Evolutionary conservation across 306 rosid species (phyloP), one percentile per base, ranked within the genome.

Genomic region (Vigna reflexopilosa): DNA sequence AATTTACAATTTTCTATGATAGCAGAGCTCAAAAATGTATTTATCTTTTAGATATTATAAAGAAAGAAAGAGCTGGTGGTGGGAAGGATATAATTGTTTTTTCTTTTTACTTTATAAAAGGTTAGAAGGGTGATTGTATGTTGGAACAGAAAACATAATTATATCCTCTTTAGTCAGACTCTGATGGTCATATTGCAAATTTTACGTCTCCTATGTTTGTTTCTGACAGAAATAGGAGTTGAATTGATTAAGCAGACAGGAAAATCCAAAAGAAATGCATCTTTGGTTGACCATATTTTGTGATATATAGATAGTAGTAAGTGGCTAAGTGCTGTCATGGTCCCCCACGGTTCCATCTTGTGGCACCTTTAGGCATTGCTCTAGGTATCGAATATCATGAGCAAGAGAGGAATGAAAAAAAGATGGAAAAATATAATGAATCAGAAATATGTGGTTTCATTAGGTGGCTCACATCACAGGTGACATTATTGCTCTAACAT

Each of bases 401-500:
- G 68, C 90, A 57, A 80, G 44, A 65, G 80, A 80, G 80, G 67
- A 5, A 5, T 1, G 47, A 67, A 67, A 65, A 64, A 72, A 38
- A 66, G 72, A 32, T 67, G 70, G 14, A 28, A 42, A 87, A 81
- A 70, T 75, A 57, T 87, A 82, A 83, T 82, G 81, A 82, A 83
- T 82, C 81, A 79, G 76, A 86, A 62, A 20, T 45, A 84, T 71
- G n/a, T 57, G 56, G 73, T 84, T 86, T 85, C 84, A 52, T 78
- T 70, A 15, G 78, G 75, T 79, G 79, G 68, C 72, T 52, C 32
- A 75, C 67, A 44, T 52, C 32, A 75, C 67, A 44, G 52, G 62
- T 56, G 84, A 75, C 79, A 89, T 86, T 75, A 87, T 84, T 86
- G 81, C 85, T 70, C 73, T 50, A 67, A 76, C 72, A 77, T 82